A percentile compares a stretch with the other conserved stretches of the same genome.
phyloP scores from a whole-genome alignment of 1,139 yeast species.

The Magnusiomyces tetraspermus region DNA sequence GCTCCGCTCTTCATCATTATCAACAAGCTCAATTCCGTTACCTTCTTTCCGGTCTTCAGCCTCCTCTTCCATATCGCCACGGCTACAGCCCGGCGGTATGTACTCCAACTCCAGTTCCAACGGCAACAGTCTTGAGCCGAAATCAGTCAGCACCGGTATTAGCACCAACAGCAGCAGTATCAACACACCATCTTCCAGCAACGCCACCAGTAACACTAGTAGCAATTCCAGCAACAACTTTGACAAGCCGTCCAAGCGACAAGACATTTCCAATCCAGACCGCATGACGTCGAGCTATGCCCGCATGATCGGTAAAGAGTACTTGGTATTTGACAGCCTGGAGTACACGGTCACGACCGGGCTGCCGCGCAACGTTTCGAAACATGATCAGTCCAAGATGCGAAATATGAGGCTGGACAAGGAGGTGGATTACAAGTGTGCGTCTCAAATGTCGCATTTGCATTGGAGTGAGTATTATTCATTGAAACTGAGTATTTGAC shows the following conservation, averaged over 20 bases:
- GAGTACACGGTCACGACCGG: background rate
- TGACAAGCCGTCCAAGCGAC: background rate
- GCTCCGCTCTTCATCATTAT: too few relatives aligned
- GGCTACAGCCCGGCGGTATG: too few relatives aligned
- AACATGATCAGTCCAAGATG: background rate
- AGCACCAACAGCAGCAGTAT: too few relatives aligned
- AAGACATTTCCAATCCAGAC: background rate
- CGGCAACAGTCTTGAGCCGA: too few relatives aligned
- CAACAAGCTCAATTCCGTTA: too few relatives aligned
- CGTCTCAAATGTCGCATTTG: background rate
- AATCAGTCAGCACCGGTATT: too few relatives aligned
- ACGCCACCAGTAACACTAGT: too few relatives aligned
- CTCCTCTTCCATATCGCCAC: too few relatives aligned
- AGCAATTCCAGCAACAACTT: background rate
- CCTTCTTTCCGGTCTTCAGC: too few relatives aligned
- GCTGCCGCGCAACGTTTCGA: background rate
- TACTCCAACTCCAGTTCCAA: too few relatives aligned
- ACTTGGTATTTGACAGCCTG: background rate
- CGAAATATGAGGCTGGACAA: background rate
- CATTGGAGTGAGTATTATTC: background rate
- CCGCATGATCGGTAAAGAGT: background rate
- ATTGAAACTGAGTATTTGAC: too few relatives aligned
- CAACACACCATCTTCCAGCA: too few relatives aligned
- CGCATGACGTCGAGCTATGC: background rate
- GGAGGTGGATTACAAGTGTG: background rate